These are phyloP conservation scores for Aspergillus steynii DNA, from an alignment of 495 filamentous ascomycete genomes.

Conservation along the genomic window DNA sequence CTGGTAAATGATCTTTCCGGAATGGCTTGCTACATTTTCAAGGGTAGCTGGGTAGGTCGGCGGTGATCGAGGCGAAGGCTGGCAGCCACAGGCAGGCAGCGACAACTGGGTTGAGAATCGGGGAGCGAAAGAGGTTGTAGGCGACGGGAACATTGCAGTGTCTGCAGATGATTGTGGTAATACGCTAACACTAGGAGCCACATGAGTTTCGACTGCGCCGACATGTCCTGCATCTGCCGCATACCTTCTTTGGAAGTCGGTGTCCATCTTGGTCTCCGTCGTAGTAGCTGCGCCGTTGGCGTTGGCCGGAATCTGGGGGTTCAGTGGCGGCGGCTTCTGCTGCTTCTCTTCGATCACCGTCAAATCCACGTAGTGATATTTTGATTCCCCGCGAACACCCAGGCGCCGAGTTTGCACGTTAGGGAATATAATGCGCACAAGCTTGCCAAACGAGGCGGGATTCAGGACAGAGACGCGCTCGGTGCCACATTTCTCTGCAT, in stretches of 20 bases:
- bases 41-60: conserved; percentile 32
- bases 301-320: conserved; percentile 26
- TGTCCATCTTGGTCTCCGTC: conserved; percentile 26
- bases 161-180: conserved; percentile 58
- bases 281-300: conserved; percentile 17
- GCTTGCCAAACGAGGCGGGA: conserved; percentile 95
- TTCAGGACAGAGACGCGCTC: conserved; percentile 92
- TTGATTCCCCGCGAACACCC: conserved; percentile 93
- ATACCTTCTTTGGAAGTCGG: conserved; percentile 41
- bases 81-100: conserved; percentile 32
- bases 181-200: conserved; percentile 33
- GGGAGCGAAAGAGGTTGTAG: conserved; percentile 43
- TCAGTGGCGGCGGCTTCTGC: conserved; percentile 33
- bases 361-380: conserved; percentile 96
- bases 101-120: conserved; percentile 27
- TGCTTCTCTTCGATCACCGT: conserved; percentile 60
- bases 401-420: conserved; percentile 88
- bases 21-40: conserved; percentile 44
- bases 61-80: conserved; percentile 22
- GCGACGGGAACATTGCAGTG: conserved; percentile 69
- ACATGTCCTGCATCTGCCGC: conserved; percentile 7
- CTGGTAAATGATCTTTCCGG: conserved; percentile 60
- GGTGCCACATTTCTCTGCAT: conserved; percentile 84
- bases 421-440: conserved; percentile 93
- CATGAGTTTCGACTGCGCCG: conserved; percentile 2